Evolutionary conservation across 345 rosid species (phyloP), one percentile per base, ranked within the genome.

Genomic region (Mallotus nudiflorus): DNA sequence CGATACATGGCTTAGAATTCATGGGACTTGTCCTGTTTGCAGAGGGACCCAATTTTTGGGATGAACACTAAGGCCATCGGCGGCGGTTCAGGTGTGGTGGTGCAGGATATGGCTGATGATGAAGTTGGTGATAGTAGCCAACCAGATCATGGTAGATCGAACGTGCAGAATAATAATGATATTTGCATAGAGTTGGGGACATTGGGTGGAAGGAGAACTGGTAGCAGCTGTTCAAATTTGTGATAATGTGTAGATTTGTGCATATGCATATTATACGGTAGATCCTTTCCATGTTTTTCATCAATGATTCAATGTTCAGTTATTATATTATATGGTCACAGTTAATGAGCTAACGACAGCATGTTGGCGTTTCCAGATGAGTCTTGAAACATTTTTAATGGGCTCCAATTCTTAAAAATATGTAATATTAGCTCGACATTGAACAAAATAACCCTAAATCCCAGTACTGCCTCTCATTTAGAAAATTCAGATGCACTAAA

Each of bases 21-120:
- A 79, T 62, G 75, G 62, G 56, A 73, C 83, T 10, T 89, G 95
- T 59, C 92, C 91, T 16, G 80, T 89, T n/a, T 89, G 95, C 37
- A 75, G 95, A 62, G 84, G 77, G 49, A 75, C 80, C 35, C 80
- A 66, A 71, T 73, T 86, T 65, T 61, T 80, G 6, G 71, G 53
- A 68, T 16, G 37, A 56, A 20, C 2, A 16, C 10, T 2, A 13
- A 25, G 44, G 61, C 28, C 33, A 31, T 39, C 10, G 61, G 27
- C 16, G 40, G 29, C 5, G 74, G 53, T 11, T 6, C 19, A 24
- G 45, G 15, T 9, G 52, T 15, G 51, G 49, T 33, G 59, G 35
- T 6, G 70, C 39, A 14, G 25, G 28, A 13, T 37, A 44, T 46
- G 28, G 65, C 24, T 42, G 51, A 16, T 39, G 46, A 13, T 40